Base-by-base conservation (phyloP, 768 basidiomycete species). In the Pulveroboletus frians region DNA sequence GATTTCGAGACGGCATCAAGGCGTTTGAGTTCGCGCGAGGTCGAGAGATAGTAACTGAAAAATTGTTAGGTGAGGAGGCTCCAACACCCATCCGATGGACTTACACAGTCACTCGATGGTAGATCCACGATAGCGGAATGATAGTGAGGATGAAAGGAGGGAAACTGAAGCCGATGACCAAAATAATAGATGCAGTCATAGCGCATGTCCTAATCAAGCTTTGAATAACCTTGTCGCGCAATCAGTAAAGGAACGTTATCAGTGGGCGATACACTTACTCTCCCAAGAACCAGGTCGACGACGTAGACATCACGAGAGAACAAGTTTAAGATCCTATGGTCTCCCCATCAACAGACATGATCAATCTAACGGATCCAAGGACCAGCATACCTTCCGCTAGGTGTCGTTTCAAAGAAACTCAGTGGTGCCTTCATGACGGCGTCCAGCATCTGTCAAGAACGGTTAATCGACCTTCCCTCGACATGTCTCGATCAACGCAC, bases 301-400 rank as follows among this genome's bases (percentile, higher is more conserved):
- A 87, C 85, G 59, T 88, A 90, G 14, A 79, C 82, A 58, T 98
- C 95, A 3, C 92, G 81, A 3, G 90, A 90, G 69, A 97, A 97
- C 23, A 96, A 66, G 67, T 96, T 97, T 44, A 97, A 64, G 46
- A 94, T 86, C 9, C 92, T 88, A 47, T 1, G 3, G 6, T 41
- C 14, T 39, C 1, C 7, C 9, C 6, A 30, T 49, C 14, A 55
- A 35, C 23, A 14, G 2, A 13, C 5, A 10, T 20, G 41, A 31
- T 13, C 31, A n/a, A 26, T 1, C 15, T 31, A 23, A 46, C 4
- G 39, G 1, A 21, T 6, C 1, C 9, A 21, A 44, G 17, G 11
- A 17, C 15, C 9, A 31, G 52, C 75, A 43, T 56, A 86, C 87
- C 86, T 78, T 55, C 92, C 92, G 14, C 80, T 84, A 2, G 92